Evolutionary conservation across 306 rosid genomes (phyloP), one percentile per base, ranked within the genome.

Genomic region (Hippophae tibetana): DNA sequence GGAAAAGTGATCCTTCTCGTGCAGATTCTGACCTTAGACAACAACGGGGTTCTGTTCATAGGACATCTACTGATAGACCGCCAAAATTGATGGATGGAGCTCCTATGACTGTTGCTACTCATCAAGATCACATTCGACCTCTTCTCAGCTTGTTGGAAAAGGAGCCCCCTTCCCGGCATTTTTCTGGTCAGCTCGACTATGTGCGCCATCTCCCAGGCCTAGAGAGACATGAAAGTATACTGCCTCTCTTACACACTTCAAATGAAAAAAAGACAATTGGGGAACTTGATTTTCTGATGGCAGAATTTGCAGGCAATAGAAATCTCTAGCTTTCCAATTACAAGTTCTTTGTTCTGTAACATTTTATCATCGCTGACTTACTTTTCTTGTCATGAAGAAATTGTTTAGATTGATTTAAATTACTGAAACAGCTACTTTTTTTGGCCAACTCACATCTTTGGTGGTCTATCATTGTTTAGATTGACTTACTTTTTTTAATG

Each of bases 141-240:
- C 97, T 93, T 80, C 95, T 93, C 62, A 93, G 99, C 80, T 73
- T 93, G 76, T 75, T 93, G 80, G 99, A 93, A 38, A 92, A 92
- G 76, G 99, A 92, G 67, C 96, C 96, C 9, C 96, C 90, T 60
- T 93, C 99, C 49, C 78, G 99, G 62, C 99, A 79, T 67, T 77
- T 84, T 48, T 92, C 99, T 60, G 99, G 95, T 69, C 99, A 88
- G 82, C 97, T 92, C 10, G 99, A 92, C 72, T 88, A 84, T 81
- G 86, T 88, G 48, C 89, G 83, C 72, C 93, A 92, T 71, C 72
- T 86, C 47, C 76, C 99, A 41, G 97, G 94, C 41, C 78, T 88
- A 74, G 99, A 93, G 67, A 88, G 90, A 68, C 99, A 93, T 78
- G 97, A 93, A 82, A 88, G 90, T 74, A 88, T 88, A 68, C 82